phyloP scores from a whole-genome alignment of 495 filamentous ascomycete genomes.

The Aspergillus taichungensis region DNA sequence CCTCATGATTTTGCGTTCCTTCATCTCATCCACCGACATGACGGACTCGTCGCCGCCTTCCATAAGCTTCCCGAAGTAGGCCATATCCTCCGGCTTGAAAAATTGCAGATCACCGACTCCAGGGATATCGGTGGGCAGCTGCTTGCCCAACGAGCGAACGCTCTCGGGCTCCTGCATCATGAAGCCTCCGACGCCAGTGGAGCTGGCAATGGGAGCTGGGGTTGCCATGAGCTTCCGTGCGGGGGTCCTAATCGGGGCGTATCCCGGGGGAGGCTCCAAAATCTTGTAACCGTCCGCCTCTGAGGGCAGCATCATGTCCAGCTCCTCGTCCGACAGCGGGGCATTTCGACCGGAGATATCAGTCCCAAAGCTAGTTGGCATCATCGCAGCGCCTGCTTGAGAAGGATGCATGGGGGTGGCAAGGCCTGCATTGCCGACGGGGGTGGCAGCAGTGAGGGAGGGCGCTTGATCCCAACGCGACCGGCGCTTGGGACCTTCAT shows the following conservation, averaged over 20 bases:
- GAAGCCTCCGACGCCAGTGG: conserved; percentile 68
- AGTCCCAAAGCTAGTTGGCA: conserved; percentile 60
- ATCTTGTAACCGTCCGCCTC: conserved; percentile 79
- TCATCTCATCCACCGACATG: conserved; percentile 89
- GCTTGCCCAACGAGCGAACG: conserved; percentile 70
- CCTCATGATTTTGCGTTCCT: conserved; percentile 98
- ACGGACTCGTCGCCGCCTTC: conserved; percentile 89
- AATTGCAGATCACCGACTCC: conserved; percentile 97
- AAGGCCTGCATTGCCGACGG: conserved; percentile 70
- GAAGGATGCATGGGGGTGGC: conserved; percentile 83
- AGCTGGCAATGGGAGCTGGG: conserved; percentile 54
- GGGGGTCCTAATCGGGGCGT: conserved; percentile 72
- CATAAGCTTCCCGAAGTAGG: conserved; percentile 96
- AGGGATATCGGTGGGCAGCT: conserved; percentile 92
- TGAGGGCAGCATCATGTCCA: conserved; percentile 79
- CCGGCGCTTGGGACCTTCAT: conserved; percentile 54
- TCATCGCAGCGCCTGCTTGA: conserved; percentile 47
- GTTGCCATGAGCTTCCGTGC: conserved; percentile 72
- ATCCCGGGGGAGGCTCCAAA: conserved; percentile 85
- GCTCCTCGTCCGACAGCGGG: conserved; percentile 82
- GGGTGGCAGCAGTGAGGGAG: conserved; percentile 54
- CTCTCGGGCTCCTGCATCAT: conserved; percentile 97
- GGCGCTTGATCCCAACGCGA: conserved; percentile 90
- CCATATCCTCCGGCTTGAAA: conserved; percentile 98
- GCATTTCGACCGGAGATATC: conserved; percentile 74